phyloP scores from a whole-genome alignment of 2,329 filamentous ascomycete species.

The Ophiostoma triangulosporum region DNA sequence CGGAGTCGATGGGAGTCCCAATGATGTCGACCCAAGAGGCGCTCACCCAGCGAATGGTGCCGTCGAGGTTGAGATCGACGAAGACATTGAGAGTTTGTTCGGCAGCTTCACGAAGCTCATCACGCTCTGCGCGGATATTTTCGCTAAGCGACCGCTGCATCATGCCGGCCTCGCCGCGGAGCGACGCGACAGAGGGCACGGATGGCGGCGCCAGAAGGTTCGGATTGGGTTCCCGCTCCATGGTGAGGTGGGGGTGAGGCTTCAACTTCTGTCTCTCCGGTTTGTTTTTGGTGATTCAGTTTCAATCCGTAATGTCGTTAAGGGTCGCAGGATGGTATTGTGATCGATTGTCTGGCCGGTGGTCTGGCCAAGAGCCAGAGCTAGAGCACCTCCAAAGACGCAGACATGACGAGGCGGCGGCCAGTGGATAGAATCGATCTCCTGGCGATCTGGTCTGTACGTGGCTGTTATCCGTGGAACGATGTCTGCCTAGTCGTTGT shows the following conservation, averaged over 20 bases:
- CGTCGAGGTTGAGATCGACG: slow-evolving; percentile 82
- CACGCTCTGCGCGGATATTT: slow-evolving; percentile 83
- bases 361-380: slow-evolving; percentile 26
- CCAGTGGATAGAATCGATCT: neutral
- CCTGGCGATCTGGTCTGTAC: neutral
- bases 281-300: neutral
- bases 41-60: slow-evolving; percentile 88
- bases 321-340: neutral
- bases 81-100: slow-evolving; percentile 96
- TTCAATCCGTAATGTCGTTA: neutral
- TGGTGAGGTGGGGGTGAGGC: neutral
- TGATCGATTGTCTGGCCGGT: slow-evolving; percentile 6
- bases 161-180: slow-evolving; percentile 34
- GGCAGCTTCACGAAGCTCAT: slow-evolving; percentile 87
- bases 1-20: slow-evolving; percentile 58
- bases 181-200: slow-evolving; percentile 27
- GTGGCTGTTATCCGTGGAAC: neutral
- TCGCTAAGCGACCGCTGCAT: slow-evolving; percentile 64
- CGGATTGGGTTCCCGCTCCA: slow-evolving; percentile 11
- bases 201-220: slow-evolving; percentile 38
- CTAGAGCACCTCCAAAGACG: slow-evolving; percentile 24
- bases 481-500: neutral
- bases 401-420: slow-evolving; percentile 23
- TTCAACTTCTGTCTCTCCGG: neutral
- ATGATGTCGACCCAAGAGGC: slow-evolving; percentile 92